Percentiles rank a stretch among this genome's conserved stretches.
phyloP scores from a whole-genome alignment of 352 stramenopile genomes.

The Globisporangium rhizosaccharum region DNA sequence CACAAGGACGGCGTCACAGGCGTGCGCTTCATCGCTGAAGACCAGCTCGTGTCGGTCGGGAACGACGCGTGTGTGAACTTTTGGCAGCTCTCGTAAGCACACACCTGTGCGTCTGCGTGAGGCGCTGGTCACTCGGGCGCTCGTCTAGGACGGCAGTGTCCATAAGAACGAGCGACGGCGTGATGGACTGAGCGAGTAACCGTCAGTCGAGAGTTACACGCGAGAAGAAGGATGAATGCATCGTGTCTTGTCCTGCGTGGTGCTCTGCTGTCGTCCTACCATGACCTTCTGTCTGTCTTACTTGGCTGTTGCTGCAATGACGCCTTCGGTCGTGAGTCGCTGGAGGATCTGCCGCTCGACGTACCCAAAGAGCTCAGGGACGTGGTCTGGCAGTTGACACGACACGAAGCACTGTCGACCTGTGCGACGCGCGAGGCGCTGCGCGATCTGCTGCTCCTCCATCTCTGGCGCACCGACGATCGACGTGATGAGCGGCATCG shows the following conservation, averaged over 20 bases:
- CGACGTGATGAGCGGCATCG: slow-evolving; percentile 75
- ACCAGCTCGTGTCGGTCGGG: slow-evolving; percentile 69
- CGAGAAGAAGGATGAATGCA: neutral
- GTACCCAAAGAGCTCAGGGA: slow-evolving; percentile 65
- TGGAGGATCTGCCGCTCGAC: slow-evolving; percentile 61
- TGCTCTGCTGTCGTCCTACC: neutral
- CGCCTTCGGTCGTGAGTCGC: slow-evolving; percentile 43
- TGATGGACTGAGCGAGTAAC: neutral
- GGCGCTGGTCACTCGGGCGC: neutral
- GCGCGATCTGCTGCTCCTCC: slow-evolving; percentile 79
- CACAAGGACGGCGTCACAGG: slow-evolving; percentile 80
- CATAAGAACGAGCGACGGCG: neutral
- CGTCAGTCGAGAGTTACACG: neutral
- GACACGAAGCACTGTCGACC: slow-evolving; percentile 76
- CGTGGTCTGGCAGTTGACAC: slow-evolving; percentile 65
- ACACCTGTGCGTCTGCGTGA: neutral
- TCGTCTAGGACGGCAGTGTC: neutral
- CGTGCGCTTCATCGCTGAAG: slow-evolving; percentile 66
- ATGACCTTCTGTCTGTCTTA: neutral
- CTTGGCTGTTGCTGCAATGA: slow-evolving; percentile 15
- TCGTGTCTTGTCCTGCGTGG: neutral
- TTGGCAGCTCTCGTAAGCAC: slow-evolving; percentile 42
- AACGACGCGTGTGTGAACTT: slow-evolving; percentile 82
- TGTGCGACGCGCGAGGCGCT: slow-evolving; percentile 59
- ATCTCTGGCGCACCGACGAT: slow-evolving; percentile 61